Evolutionary conservation across 2,329 filamentous ascomycete genomes (phyloP), one percentile per base, ranked within the genome.

Genomic region (Sphaerostilbella broomeana): DNA sequence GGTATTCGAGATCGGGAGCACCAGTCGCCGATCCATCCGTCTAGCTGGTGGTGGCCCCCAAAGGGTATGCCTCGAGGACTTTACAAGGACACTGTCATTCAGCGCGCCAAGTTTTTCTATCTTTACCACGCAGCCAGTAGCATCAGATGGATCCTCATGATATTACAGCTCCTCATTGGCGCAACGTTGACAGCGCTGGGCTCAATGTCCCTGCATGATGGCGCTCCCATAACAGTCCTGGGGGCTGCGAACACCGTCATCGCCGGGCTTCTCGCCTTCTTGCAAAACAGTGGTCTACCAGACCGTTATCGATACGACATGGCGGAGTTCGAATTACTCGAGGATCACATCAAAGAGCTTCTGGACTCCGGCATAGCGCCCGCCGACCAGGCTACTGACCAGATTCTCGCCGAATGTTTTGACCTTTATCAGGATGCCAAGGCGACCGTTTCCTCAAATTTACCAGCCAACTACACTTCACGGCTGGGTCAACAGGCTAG

Each of bases 221-320:
- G 64, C 10, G 64, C 58, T 2, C 53, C 61, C 12, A 70, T 75
- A 40, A 73, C 71, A 3, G 44, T 66, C n/a, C 62, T 75, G 6
- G 71, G 68, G 1, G 70, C 68, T 5, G 48, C 64, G 42, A 74
- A 73, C 51, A 75, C 72, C 1, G 53, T 71, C 39, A 59, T 66
- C 27, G 68, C 72, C 6, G 72, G 72, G 2, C 49, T 74, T 6
- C 58, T 75, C 4, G 72, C 69, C 3, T 57, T 75, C 12, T 48
- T 75, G 42, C 70, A 74, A 54, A 75, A 75, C 50, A 73, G 69
- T 43, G 72, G 72, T 1, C 51, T 75, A 13, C 71, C 72, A 3
- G 68, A 73, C 44, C 58, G 70, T 6, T 73, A 73, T 46, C 62
- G 70, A 19, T 65, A 64, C 35, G 63, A 75, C 49, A 65, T 64